Base-by-base conservation (phyloP, 345 rosid species). In the Sonneratia caseolaris region DNA sequence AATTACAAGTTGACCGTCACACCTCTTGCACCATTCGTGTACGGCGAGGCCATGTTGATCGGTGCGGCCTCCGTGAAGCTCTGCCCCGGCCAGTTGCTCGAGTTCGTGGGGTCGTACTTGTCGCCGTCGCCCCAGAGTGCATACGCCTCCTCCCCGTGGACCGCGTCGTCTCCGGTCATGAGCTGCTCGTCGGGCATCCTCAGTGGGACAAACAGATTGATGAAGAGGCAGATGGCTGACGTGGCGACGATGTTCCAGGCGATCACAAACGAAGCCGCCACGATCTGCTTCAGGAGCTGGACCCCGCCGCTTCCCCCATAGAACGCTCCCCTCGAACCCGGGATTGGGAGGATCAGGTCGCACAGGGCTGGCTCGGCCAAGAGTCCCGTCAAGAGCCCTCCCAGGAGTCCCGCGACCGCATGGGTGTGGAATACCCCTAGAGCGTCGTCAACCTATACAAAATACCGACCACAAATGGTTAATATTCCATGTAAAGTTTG, bases 61-160 rank as follows among this genome's bases (percentile, higher is more conserved):
- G 80, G 82, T 66, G 79, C 80, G 19, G 79, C 66, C 73, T 78
- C 72, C 53, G 82, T 78, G 64, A 80, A 81, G 14, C 79, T 45
- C 72, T 80, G 74, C n/a, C 78, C 48, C 37, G 56, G 21, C 21
- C 73, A 40, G n/a, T 75, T 4, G 15, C 71, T 59, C 78, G 80
- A 43, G 35, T 88, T 88, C 69, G 86, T 84, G 0, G 92, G 90
- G 65, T 93, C 98, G 68, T 83, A 89, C 76, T 84, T 91, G 66
- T 93, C 98, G 16, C 98, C 98, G 68, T 93, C 98, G 19, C 98
- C 98, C 97, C 98, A 93, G 3, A 93, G 92, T 10, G 96, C 97
- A 61, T 93, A 93, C 35, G 97, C 97, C 86, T 93, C 97, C 81
- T 93, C 98, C 1, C 98, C 98, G 19, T 93, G 97, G 40, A 85